Conservation (phyloP, 2,329 filamentous ascomycete species). For the Exophiala calicioides region DNA sequence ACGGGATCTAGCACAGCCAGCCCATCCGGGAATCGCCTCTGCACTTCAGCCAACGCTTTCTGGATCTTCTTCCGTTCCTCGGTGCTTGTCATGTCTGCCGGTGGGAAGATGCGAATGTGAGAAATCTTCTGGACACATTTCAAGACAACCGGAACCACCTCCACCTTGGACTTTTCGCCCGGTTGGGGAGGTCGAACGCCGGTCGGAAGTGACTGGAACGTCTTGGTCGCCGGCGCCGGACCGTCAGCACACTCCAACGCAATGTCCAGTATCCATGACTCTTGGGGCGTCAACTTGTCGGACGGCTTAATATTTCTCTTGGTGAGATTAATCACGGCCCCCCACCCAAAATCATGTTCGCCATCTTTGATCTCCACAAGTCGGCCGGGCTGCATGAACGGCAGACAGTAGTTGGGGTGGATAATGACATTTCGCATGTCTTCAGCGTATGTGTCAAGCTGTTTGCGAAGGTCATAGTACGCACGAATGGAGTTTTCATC, state of each 20-base stretch:
- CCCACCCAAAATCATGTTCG: constrained; percentile 89
- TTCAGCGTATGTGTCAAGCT: constrained; percentile 77
- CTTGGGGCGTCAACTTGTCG: constrained; percentile 70
- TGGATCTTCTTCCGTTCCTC: constrained; percentile 69
- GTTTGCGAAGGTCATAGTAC: constrained; percentile 86
- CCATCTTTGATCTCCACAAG: constrained; percentile 80
- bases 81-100: constrained; percentile 68
- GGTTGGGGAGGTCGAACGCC: constrained; percentile 61
- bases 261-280: constrained; percentile 81
- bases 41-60: constrained; percentile 73
- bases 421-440: constrained; percentile 92
- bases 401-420: constrained; percentile 81
- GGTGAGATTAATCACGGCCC: constrained; percentile 75
- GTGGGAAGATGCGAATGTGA: constrained; percentile 79
- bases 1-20: constrained; percentile 87
- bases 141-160: constrained; percentile 82
- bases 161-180: constrained; percentile 69
- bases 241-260: constrained; percentile 65
- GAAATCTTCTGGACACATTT: constrained; percentile 82
- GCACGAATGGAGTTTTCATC: constrained; percentile 90
- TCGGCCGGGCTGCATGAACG: constrained; percentile 84
- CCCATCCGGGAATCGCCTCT: constrained; percentile 87
- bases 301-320: constrained; percentile 67
- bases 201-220: constrained; percentile 65
- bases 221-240: constrained; percentile 55